Evolutionary conservation across 768 basidiomycete species (phyloP).

Genomic region (Phylloporus rhodoxanthus): DNA sequence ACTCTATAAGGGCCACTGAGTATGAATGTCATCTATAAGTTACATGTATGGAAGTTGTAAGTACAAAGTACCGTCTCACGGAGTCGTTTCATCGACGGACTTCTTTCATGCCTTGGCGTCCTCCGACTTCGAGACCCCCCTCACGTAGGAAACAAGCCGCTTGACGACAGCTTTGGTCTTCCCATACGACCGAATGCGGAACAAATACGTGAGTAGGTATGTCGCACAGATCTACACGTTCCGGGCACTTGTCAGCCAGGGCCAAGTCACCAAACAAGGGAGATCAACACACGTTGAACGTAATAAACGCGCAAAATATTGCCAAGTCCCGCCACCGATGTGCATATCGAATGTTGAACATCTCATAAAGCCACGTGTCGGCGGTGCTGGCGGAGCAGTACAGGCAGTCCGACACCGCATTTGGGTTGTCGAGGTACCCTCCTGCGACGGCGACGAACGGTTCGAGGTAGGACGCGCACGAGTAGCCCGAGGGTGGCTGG

Average conservation of each 20-base stretch:
- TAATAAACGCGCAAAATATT: conserved; percentile 37
- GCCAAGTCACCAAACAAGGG: background rate
- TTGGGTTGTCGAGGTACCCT: conserved; percentile 43
- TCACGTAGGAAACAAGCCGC: background rate
- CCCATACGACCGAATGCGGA: conserved; percentile 38
- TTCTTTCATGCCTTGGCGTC: too few relatives aligned
- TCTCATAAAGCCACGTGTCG: conserved; percentile 40
- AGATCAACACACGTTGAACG: conserved; percentile 37
- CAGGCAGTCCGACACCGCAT: conserved; percentile 35
- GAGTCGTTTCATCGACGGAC: too few relatives aligned
- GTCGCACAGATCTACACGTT: conserved; percentile 36
- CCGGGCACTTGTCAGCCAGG: background rate
- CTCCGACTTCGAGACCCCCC: too few relatives aligned
- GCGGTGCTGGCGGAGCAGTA: conserved; percentile 57
- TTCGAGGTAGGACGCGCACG: conserved; percentile 43
- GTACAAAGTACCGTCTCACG: too few relatives aligned
- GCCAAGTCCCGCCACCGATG: conserved; percentile 46
- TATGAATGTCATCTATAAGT: too few relatives aligned
- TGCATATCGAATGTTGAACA: conserved; percentile 57
- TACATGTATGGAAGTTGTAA: too few relatives aligned
- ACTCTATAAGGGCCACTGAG: too few relatives aligned
- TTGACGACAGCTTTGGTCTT: conserved; percentile 1
- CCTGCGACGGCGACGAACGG: conserved; percentile 38
- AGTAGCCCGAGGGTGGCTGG: conserved; percentile 38
- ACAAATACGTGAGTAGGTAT: conserved; percentile 51